Percentiles rank a stretch among this genome's conserved stretches.
Evolutionary conservation across 345 rosid genomes (phyloP).

Genomic region (Salix exigua): DNA sequence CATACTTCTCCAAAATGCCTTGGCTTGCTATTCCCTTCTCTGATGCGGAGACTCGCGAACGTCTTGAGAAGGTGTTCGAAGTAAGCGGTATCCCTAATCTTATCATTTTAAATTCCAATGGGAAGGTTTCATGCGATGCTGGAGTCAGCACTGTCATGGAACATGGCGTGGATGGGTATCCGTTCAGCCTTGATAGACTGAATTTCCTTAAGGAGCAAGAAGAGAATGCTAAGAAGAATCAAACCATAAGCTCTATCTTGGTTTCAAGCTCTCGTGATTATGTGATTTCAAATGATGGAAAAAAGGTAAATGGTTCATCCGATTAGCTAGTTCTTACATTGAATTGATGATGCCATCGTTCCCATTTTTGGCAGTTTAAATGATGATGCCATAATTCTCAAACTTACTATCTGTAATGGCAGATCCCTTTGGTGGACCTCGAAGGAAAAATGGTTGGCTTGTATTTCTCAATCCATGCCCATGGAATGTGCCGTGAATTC

Average conservation of each 20-base stretch:
- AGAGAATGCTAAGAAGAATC: conserved; percentile 36
- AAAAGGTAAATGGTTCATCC: conserved; percentile 11
- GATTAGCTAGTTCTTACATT: not conserved
- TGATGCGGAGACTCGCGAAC: too few relatives aligned
- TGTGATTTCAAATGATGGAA: conserved; percentile 29
- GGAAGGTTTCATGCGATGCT: too few relatives aligned
- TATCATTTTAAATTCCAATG: too few relatives aligned
- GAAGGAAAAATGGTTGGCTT: conserved; percentile 65
- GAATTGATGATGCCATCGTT: not conserved
- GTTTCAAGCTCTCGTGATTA: conserved; percentile 25
- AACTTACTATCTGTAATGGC: not conserved
- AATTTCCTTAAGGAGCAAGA: conserved; percentile 18
- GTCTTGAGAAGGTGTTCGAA: too few relatives aligned
- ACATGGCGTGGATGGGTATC: too few relatives aligned
- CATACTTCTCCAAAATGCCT: too few relatives aligned
- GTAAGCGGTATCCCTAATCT: too few relatives aligned
- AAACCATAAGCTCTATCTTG: conserved; percentile 24
- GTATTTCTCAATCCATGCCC: conserved; percentile 36
- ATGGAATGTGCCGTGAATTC: conserved; percentile 34
- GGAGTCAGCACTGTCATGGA: too few relatives aligned
- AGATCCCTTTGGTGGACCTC: conserved; percentile 60
- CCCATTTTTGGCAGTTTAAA: not conserved
- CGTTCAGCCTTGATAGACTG: conserved; percentile 6
- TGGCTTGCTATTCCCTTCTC: too few relatives aligned
- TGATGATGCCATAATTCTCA: not conserved